Base-by-base conservation (phyloP, 306 rosid genomes). In the Acacia confusa region DNA sequence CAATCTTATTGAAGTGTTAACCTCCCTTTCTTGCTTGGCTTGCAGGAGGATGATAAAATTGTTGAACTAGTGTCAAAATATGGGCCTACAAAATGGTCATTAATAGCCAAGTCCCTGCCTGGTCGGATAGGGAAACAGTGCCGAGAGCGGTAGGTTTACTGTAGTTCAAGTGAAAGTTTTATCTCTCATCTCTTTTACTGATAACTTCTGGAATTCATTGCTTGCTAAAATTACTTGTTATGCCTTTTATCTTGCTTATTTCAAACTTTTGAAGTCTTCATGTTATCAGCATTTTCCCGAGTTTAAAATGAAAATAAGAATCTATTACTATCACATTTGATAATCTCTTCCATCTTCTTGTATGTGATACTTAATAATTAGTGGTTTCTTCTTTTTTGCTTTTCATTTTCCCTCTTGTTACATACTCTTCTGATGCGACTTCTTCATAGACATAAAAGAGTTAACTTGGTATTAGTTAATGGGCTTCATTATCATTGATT, bases 121-220 rank as follows among this genome's bases (percentile, higher is more conserved):
- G 99, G 99, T 86, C 97, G 99, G 72, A 95, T 95, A 77, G 99
- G 99, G 72, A 95, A 95, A 80, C 99, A 95, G 67, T 95, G 99
- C 82, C 94, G 97, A 72, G 99, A 95, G 84, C 85, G 98, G 98
- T 93, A 87, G 52, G 77, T 82, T 82, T 65, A 41, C 44, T 63
- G 50, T 79, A 58, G 50, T 68, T 68, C 20, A 58, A 53, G 79
- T 78, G 55, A 17, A 45, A 71, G 72, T 67, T 80, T 17, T 77
- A 34, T 77, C 9, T 48, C 41, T 7, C 44, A 11, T 63, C 8
- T 22, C 74, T 73, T 57, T 58, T 66, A 57, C 13, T 66, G 55
- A 58, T 79, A 75, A 57, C 48, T 30, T 16, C 57, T 44, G 44
- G 57, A 48, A 53, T 67, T 72, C 47, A 60, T 5, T 52, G 32